These are phyloP conservation scores for Zymoseptoria passerinii DNA, from an alignment of 2,329 filamentous ascomycete species.

Conservation along the genomic window DNA sequence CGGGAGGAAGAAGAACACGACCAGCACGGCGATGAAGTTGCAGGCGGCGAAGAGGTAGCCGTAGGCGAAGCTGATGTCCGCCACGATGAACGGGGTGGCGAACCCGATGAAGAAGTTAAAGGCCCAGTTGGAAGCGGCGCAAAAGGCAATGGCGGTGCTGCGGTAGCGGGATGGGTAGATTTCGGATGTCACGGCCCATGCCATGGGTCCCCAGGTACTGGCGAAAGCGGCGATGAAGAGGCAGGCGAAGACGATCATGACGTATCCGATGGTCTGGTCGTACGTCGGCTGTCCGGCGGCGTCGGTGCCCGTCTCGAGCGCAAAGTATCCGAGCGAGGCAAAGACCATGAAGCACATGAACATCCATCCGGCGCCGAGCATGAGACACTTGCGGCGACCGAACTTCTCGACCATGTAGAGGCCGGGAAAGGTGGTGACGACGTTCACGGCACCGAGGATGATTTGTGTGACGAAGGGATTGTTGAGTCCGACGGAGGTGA, in stretches of 20 bases:
- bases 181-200: conserved; percentile 45
- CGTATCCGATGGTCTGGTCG: conserved; percentile 42
- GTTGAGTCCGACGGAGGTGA: conserved; percentile 25
- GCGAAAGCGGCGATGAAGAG: conserved; percentile 58
- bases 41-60: conserved; percentile 29
- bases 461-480: conserved; percentile 32
- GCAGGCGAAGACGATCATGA: conserved; percentile 59
- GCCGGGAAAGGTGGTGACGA: conserved; percentile 37
- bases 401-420: conserved; percentile 41
- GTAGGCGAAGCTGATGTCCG: conserved; percentile 28
- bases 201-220: conserved; percentile 59
- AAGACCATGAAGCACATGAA: conserved; percentile 50
- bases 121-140: conserved; percentile 54
- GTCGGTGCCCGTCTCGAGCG: conserved; percentile 25
- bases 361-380: conserved; percentile 40
- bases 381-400: conserved; percentile 37
- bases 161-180: conserved; percentile 53
- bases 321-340: conserved; percentile 37
- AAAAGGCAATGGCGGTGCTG: conserved; percentile 45
- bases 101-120: conserved; percentile 24
- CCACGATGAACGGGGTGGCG: conserved; percentile 22
- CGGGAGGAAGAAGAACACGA: conserved; percentile 28
- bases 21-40: conserved; percentile 23
- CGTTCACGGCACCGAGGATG: conserved; percentile 39
- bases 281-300: conserved; percentile 16